A percentile compares a stretch with the other conserved stretches of the same genome.
Conservation (phyloP, 139 green algal species). For the Mychonastes homosphaera region DNA sequence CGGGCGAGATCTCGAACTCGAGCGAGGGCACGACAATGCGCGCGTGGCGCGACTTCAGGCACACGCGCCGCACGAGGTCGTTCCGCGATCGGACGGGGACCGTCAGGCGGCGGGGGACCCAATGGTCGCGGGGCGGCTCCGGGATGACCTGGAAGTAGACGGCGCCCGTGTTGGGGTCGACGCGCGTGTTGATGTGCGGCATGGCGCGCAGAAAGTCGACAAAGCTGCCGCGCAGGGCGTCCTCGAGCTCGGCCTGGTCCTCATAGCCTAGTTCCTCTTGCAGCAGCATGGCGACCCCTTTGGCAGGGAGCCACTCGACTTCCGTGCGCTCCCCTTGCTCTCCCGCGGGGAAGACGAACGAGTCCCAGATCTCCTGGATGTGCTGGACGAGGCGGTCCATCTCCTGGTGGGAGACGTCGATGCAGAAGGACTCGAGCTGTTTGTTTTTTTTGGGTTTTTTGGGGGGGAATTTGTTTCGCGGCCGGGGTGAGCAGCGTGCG, state of each 20-base stretch:
- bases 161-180: neutral
- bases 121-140: constrained; percentile 29
- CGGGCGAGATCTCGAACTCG: constrained; percentile 51
- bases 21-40: constrained; percentile 51
- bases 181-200: constrained; percentile 29
- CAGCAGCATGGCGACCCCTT: constrained; percentile 19
- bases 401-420: constrained; percentile 45
- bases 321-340: constrained; percentile 12
- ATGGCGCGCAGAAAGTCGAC: constrained; percentile 40
- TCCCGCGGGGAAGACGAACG: neutral
- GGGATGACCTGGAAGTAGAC: constrained; percentile 28
- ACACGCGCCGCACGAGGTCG: constrained; percentile 42
- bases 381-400: constrained; percentile 34
- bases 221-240: constrained; percentile 48
- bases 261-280: constrained; percentile 45
- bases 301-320: constrained; percentile 28
- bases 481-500: too few species aligned
- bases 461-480: too few species aligned
- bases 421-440: too few species aligned
- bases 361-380: constrained; percentile 29
- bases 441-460: too few species aligned
- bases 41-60: constrained; percentile 33
- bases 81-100: constrained; percentile 23
- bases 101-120: constrained; percentile 30
- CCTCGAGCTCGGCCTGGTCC: constrained; percentile 58